A percentile compares a stretch with the other conserved stretches of the same genome.
These are phyloP conservation scores for Aaosphaeria pasadenensis DNA, from an alignment of 2,329 filamentous ascomycete species.

Conservation along the genomic window DNA sequence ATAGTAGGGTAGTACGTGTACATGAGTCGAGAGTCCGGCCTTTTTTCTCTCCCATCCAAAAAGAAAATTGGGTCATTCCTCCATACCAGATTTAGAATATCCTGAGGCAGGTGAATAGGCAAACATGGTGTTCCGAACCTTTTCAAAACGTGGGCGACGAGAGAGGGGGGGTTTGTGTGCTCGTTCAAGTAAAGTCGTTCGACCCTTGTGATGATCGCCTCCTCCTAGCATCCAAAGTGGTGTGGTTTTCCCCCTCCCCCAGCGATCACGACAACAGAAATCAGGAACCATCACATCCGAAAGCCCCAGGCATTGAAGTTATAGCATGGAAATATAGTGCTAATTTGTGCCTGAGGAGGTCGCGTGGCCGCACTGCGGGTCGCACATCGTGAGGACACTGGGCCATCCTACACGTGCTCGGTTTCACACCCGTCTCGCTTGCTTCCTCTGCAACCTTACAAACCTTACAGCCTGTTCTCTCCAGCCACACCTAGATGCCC, in stretches of 20 bases:
- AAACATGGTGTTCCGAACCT: constrained; percentile 1
- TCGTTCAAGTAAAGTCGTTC: too few relatives aligned
- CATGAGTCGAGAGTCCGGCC: constrained; percentile 5
- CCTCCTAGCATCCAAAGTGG: too few relatives aligned
- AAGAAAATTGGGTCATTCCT: not conserved
- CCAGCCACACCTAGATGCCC: not conserved
- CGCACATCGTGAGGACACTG: constrained; percentile 1
- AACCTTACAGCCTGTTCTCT: constrained; percentile 6
- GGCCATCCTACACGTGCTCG: constrained; percentile 3
- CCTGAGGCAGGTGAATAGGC: not conserved
- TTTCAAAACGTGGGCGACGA: too few relatives aligned
- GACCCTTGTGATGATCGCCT: too few relatives aligned
- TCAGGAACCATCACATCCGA: constrained; percentile 1
- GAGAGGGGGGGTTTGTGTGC: too few relatives aligned
- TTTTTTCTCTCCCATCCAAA: constrained; percentile 1
- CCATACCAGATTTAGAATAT: not conserved
- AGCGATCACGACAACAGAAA: not conserved
- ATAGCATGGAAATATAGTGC: constrained; percentile 7
- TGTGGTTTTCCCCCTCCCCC: too few relatives aligned
- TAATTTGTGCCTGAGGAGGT: not conserved
- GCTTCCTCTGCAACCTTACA: not conserved
- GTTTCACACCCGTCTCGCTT: constrained; percentile 14
- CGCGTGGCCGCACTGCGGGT: constrained; percentile 4
- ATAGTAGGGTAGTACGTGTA: constrained; percentile 7
- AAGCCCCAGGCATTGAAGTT: constrained; percentile 4